Conservation (phyloP, 108 stramenopile species). For the Schizochytrium sp. region DNA sequence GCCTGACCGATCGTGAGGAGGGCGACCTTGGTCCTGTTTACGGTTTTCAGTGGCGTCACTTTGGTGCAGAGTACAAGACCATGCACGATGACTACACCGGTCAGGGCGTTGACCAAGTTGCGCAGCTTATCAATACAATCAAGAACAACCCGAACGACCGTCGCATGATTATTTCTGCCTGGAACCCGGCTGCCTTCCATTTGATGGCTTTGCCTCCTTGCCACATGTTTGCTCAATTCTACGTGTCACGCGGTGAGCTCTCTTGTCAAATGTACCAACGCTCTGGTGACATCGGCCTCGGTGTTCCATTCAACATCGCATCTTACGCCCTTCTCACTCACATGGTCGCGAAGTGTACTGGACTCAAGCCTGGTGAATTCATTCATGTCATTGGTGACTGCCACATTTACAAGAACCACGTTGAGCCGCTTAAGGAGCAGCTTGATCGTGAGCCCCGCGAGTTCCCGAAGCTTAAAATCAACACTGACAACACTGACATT, state of each 20-base stretch:
- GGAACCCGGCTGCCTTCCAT: constrained; percentile 88
- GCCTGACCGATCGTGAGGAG: constrained; percentile 93
- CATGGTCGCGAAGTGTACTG: constrained; percentile 91
- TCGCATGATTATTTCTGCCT: constrained; percentile 93
- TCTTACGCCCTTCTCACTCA: constrained; percentile 93
- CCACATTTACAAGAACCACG: constrained; percentile 99
- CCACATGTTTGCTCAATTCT: constrained; percentile 99
- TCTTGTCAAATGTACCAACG: constrained; percentile 99
- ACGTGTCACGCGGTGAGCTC: constrained; percentile 93
- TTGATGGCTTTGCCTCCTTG: constrained; percentile 99
- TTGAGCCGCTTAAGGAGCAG: constrained; percentile 96
- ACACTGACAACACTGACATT: constrained; percentile 82
- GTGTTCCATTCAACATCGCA: constrained; percentile 99
- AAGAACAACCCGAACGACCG: constrained; percentile 95
- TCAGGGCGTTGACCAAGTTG: constrained; percentile 97
- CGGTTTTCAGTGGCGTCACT: constrained; percentile 99
- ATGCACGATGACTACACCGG: constrained; percentile 98
- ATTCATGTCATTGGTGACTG: constrained; percentile 98
- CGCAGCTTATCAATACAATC: constrained; percentile 94
- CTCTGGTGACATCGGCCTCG: constrained; percentile 99
- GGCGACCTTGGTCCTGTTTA: constrained; percentile 99
- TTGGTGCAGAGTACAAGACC: constrained; percentile 95
- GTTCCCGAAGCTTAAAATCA: constrained; percentile 93
- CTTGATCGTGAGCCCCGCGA: constrained; percentile 87
- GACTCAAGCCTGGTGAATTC: constrained; percentile 96